Evolutionary conservation across 2,329 filamentous ascomycete genomes (phyloP).

Genomic region (Cyphellophora attinorum): DNA sequence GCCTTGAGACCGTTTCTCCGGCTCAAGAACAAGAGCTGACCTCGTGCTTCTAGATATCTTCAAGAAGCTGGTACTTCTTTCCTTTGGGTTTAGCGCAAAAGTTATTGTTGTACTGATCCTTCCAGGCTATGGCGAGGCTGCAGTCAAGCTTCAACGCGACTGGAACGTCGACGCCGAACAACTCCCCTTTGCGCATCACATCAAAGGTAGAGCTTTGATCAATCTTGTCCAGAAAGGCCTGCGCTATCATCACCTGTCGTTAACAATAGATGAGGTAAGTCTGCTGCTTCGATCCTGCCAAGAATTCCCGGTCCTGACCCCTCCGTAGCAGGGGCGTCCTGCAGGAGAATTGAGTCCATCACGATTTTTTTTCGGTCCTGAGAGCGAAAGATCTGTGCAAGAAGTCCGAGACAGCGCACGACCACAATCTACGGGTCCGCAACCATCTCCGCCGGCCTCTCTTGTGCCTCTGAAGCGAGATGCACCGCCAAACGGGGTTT

Average conservation of each 20-base stretch:
- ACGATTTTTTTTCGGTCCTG: constrained; percentile 39
- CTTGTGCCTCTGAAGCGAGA: constrained; percentile 24
- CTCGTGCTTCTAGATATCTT: constrained; percentile 34
- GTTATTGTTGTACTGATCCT: constrained; percentile 2
- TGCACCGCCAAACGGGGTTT: constrained; percentile 26
- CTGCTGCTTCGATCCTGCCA: not conserved
- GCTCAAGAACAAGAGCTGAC: constrained; percentile 9
- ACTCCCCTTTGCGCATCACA: constrained; percentile 51
- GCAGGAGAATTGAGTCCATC: constrained; percentile 23
- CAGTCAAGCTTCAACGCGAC: constrained; percentile 50
- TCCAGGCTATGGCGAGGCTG: constrained; percentile 48
- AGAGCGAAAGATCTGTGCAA: constrained; percentile 22
- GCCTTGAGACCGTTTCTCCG: constrained; percentile 1
- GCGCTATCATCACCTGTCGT: constrained; percentile 38
- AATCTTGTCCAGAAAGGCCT: constrained; percentile 56
- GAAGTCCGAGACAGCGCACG: constrained; percentile 19
- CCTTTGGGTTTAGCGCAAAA: constrained; percentile 1
- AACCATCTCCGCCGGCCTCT: constrained; percentile 22
- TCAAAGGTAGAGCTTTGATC: constrained; percentile 50
- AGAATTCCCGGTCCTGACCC: constrained; percentile 10
- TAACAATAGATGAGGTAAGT: constrained; percentile 35
- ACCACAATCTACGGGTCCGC: constrained; percentile 1
- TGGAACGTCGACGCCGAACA: constrained; percentile 54
- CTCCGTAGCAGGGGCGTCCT: constrained; percentile 16
- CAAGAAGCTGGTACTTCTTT: constrained; percentile 42